Evolutionary conservation across 2,329 filamentous ascomycete species (phyloP).

Genomic region (Calonectria fujianensis): DNA sequence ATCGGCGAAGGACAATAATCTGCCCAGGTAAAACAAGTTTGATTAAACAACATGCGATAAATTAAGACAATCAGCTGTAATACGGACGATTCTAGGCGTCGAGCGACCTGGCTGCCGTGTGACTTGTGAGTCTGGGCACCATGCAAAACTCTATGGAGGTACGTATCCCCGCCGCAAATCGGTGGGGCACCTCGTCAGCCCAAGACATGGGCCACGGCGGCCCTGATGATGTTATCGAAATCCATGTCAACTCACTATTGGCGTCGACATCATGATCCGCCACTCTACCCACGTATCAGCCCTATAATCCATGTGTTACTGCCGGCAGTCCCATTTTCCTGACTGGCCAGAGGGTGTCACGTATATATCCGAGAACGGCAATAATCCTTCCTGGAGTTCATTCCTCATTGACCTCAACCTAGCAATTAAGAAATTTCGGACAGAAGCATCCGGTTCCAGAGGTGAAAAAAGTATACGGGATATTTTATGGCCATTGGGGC

Average conservation of each 20-base stretch:
- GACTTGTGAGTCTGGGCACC: background rate
- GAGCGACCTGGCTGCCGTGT: background rate
- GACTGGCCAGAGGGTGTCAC: too few species aligned
- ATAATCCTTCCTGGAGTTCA: too few species aligned
- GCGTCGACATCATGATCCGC: conserved; percentile 20
- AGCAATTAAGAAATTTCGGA: too few species aligned
- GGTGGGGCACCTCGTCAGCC: conserved; percentile 31
- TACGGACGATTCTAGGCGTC: background rate
- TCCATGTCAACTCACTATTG: conserved; percentile 1
- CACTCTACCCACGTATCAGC: conserved; percentile 7
- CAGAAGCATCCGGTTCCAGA: too few species aligned
- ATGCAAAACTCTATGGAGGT: conserved; percentile 8
- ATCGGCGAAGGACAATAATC: background rate
- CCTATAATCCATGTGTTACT: background rate
- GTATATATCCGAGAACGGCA: too few species aligned
- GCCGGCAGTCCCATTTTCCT: too few species aligned
- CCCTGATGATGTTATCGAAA: conserved; percentile 27
- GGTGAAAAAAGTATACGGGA: too few species aligned
- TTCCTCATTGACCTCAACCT: too few species aligned
- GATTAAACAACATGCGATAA: background rate
- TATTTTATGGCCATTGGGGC: too few species aligned
- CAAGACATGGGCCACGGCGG: background rate
- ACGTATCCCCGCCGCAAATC: conserved; percentile 36
- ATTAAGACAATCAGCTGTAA: background rate
- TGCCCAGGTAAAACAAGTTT: background rate